phyloP scores from a whole-genome alignment of 768 basidiomycete genomes.

The Favolaschia claudopus region DNA sequence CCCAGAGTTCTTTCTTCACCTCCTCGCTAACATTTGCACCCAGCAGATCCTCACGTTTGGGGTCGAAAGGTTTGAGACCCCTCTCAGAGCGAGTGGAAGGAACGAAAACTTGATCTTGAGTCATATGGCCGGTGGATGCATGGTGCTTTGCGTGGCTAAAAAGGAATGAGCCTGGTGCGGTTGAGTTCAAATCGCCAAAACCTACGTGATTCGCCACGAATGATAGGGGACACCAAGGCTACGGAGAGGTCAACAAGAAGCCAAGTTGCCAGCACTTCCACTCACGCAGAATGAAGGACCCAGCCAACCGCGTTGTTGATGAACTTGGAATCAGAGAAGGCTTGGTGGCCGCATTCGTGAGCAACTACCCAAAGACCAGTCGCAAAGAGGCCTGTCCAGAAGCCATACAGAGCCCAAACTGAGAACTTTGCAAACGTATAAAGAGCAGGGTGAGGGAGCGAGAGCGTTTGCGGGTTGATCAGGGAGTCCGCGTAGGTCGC shows the following conservation, averaged over 20 bases:
- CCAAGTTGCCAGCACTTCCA: slow-evolving; percentile 25
- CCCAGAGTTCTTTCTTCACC: slow-evolving; percentile 77
- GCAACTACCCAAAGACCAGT: slow-evolving; percentile 84
- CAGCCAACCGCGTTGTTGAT: slow-evolving; percentile 95
- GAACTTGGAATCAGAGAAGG: slow-evolving; percentile 90
- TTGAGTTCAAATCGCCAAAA: background rate
- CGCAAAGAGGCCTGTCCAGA: slow-evolving; percentile 83
- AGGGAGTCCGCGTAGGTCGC: slow-evolving; percentile 70
- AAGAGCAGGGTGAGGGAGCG: slow-evolving; percentile 65
- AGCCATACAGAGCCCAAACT: slow-evolving; percentile 83
- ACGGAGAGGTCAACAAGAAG: slow-evolving; percentile 27
- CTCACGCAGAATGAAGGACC: slow-evolving; percentile 89
- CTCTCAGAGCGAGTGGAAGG: slow-evolving; percentile 84
- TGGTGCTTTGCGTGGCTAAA: slow-evolving; percentile 92
- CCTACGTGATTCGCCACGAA: slow-evolving; percentile 85
- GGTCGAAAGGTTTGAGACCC: slow-evolving; percentile 70
- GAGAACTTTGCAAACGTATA: slow-evolving; percentile 69
- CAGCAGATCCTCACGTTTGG: slow-evolving; percentile 66
- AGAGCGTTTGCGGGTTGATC: slow-evolving; percentile 61
- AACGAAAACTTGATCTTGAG: slow-evolving; percentile 95
- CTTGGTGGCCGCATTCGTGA: slow-evolving; percentile 98
- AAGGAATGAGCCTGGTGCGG: too few relatives aligned
- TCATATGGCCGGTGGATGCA: slow-evolving; percentile 92
- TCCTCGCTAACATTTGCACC: slow-evolving; percentile 73
- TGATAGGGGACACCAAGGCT: slow-evolving; percentile 96